These are phyloP conservation scores for Magnusiomyces tetraspermus DNA, from an alignment of 1,139 yeast genomes.

Conservation along the genomic window DNA sequence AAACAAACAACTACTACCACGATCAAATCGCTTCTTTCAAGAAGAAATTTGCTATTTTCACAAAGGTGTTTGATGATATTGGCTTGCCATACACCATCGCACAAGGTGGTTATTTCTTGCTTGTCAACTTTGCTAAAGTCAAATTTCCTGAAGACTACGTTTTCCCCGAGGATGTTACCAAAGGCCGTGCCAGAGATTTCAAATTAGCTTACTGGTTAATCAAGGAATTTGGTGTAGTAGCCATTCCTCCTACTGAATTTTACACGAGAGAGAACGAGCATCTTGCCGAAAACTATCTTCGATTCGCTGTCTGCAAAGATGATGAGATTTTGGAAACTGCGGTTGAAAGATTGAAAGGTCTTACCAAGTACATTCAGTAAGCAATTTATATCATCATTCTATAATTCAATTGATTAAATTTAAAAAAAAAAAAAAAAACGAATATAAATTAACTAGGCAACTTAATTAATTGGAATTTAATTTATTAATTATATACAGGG, in stretches of 20 bases:
- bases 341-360: constrained; percentile 56
- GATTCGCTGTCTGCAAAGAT: constrained; percentile 95
- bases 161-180: constrained; percentile 59
- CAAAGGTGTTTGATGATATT: constrained; percentile 71
- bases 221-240: constrained; percentile 85
- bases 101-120: constrained; percentile 86
- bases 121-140: constrained; percentile 78
- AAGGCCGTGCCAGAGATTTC: constrained; percentile 70
- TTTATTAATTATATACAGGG: background rate
- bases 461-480: background rate
- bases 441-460: background rate
- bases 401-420: too few relatives aligned
- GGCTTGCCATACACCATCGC: constrained; percentile 82
- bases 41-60: constrained; percentile 61
- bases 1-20: constrained; percentile 54
- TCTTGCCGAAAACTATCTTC: constrained; percentile 71
- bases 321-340: constrained; percentile 74
- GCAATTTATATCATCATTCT: too few relatives aligned
- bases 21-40: constrained; percentile 56
- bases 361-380: constrained; percentile 49
- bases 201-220: constrained; percentile 86
- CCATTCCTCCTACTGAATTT: constrained; percentile 95
- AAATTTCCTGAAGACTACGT: constrained; percentile 63
- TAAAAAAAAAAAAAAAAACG: background rate
- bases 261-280: constrained; percentile 60